Conservation (phyloP, 164 flowering plant species). For the Magnolia kwangsiensis region DNA sequence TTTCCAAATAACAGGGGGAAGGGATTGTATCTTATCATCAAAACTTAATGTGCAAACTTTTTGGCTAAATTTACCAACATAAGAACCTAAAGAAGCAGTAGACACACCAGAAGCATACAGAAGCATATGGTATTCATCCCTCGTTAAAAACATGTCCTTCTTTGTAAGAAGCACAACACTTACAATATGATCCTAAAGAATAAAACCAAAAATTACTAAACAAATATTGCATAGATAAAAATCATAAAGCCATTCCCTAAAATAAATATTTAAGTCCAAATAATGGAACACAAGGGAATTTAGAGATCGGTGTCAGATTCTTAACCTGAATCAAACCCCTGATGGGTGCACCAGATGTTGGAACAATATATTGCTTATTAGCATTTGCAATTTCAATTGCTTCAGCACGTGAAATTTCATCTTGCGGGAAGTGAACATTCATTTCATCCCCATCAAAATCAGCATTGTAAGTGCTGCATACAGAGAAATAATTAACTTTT, state of each 20-base stretch:
- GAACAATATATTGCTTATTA: constrained; percentile 86
- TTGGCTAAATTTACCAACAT: constrained; percentile 27
- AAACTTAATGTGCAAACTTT: constrained; percentile 42
- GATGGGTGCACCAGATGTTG: constrained; percentile 85
- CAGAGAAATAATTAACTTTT: neutral
- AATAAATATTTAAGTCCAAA: neutral
- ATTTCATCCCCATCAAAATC: constrained; percentile 99
- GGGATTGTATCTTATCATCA: constrained; percentile 49
- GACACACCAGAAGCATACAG: constrained; percentile 69
- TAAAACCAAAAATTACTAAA: neutral
- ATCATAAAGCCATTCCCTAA: neutral
- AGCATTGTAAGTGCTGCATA: constrained; percentile 86
- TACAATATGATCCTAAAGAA: constrained; percentile 75
- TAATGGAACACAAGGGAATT: neutral
- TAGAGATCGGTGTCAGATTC: neutral
- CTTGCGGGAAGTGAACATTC: constrained; percentile 99
- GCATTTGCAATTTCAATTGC: constrained; percentile 91
- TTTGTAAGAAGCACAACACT: constrained; percentile 84
- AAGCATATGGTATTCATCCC: constrained; percentile 71
- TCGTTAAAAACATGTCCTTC: constrained; percentile 75
- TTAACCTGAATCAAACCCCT: constrained; percentile 93
- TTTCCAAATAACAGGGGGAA: constrained; percentile 70
- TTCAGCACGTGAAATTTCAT: constrained; percentile 98
- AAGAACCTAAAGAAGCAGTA: constrained; percentile 24
- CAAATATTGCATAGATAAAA: neutral